Evolutionary conservation across 2,329 filamentous ascomycete species (phyloP).

Genomic region (Malbranchea zuffiana): DNA sequence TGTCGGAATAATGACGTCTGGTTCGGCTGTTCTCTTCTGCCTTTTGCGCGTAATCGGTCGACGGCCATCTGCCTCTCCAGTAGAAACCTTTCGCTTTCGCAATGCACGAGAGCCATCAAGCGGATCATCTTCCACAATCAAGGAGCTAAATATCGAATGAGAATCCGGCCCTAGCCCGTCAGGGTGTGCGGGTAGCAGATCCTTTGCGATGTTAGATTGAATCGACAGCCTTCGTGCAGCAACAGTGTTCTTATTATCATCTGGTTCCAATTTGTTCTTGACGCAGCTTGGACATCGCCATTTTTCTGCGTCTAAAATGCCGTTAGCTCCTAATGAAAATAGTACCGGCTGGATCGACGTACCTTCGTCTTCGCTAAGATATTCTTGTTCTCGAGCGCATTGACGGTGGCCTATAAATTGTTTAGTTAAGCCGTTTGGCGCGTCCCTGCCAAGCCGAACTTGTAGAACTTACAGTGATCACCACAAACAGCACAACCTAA

Average conservation of each 20-base stretch:
- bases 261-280: slow-evolving; percentile 30
- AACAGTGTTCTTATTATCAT: slow-evolving; percentile 17
- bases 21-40: slow-evolving; percentile 25
- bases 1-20: no score
- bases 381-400: slow-evolving; percentile 66
- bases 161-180: slow-evolving; percentile 56
- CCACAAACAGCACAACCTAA: slow-evolving; percentile 67
- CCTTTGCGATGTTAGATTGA: slow-evolving; percentile 56
- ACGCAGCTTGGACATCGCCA: slow-evolving; percentile 55
- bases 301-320: slow-evolving; percentile 40
- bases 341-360: slow-evolving; percentile 25
- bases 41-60: slow-evolving; percentile 40
- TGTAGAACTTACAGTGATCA: slow-evolving; percentile 60
- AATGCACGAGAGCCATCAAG: slow-evolving; percentile 67
- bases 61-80: slow-evolving; percentile 46
- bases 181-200: slow-evolving; percentile 59
- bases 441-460: slow-evolving; percentile 23
- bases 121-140: slow-evolving; percentile 60
- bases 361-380: slow-evolving; percentile 54
- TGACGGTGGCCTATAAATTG: slow-evolving; percentile 68
- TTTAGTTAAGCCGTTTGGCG: slow-evolving; percentile 31
- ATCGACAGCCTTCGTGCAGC: slow-evolving; percentile 42
- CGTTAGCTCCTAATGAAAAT: not conserved
- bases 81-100: slow-evolving; percentile 75
- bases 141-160: slow-evolving; percentile 65